Conservation (phyloP, 148 eudicot species). For the Rhododendron griersonianum region DNA sequence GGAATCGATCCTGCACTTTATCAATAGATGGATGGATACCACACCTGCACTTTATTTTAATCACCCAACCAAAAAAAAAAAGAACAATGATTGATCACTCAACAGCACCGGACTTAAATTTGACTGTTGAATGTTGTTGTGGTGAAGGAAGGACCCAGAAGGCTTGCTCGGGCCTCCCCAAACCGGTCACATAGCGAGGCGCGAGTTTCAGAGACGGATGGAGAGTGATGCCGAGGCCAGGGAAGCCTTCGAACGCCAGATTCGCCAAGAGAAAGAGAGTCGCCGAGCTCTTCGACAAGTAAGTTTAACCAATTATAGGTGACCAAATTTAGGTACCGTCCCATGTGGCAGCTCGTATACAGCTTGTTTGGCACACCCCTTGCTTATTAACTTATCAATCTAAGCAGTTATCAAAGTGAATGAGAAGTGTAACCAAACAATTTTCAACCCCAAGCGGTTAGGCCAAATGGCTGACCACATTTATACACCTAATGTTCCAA, state of each 20-base stretch:
- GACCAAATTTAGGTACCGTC: background rate
- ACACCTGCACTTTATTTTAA: background rate
- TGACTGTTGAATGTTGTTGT: background rate
- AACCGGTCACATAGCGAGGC: slow-evolving; percentile 61
- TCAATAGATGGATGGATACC: background rate
- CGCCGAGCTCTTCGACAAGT: slow-evolving; percentile 66
- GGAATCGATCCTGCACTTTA: no score
- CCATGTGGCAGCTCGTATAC: background rate
- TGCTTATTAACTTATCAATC: background rate
- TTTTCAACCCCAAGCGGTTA: background rate
- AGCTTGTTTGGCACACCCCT: background rate
- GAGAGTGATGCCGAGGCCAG: slow-evolving; percentile 72
- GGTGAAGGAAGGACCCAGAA: slow-evolving; percentile 80
- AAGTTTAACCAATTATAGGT: background rate
- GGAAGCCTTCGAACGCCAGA: slow-evolving; percentile 67
- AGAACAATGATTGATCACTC: background rate
- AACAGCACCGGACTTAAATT: background rate
- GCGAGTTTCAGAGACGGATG: slow-evolving; percentile 54
- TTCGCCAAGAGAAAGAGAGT: slow-evolving; percentile 67
- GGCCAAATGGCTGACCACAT: background rate
- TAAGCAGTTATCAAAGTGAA: background rate
- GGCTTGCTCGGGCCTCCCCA: slow-evolving; percentile 61
- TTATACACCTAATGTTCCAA: background rate
- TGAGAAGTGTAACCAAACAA: background rate
- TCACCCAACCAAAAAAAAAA: background rate